Conservation (phyloP, 352 stramenopile genomes). For the Bremia lactucae region DNA sequence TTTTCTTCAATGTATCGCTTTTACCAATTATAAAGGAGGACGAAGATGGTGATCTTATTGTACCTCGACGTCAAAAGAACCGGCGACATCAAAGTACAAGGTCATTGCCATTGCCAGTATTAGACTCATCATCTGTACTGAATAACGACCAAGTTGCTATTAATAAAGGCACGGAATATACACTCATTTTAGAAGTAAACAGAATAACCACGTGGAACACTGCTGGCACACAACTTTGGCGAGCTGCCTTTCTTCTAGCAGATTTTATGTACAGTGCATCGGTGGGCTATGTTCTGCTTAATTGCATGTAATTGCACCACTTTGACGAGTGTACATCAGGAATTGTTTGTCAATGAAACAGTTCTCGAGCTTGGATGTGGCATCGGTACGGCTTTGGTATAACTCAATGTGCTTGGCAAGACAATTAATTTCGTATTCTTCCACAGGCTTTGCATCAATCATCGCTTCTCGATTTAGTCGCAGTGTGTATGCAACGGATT, state of each 20-base stretch:
- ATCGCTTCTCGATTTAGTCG: conserved; percentile 22
- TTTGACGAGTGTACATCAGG: neutral
- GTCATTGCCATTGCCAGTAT: conserved; percentile 1
- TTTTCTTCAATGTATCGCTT: neutral
- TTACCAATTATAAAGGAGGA: neutral
- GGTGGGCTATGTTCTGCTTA: conserved; percentile 5
- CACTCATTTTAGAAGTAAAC: conserved; percentile 15
- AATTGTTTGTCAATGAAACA: conserved; percentile 9
- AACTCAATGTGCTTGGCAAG: neutral
- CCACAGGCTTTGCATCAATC: conserved; percentile 35
- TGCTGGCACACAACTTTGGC: conserved; percentile 39
- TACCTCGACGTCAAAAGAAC: neutral
- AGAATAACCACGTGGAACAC: conserved; percentile 19
- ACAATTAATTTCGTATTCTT: neutral
- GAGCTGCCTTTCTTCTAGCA: conserved; percentile 41
- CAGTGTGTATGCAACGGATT: conserved; percentile 39
- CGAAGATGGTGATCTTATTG: neutral
- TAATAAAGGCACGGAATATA: conserved; percentile 1
- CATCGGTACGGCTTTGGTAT: conserved; percentile 26
- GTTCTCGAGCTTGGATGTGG: conserved; percentile 48
- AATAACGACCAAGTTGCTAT: too few relatives aligned
- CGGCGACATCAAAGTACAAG: neutral
- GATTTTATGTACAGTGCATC: conserved; percentile 32
- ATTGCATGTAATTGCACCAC: neutral
- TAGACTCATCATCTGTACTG: neutral